Evolutionary conservation across 148 eudicot species (phyloP), one percentile per base, ranked within the genome.

Genomic region (Suaeda aralocaspica): DNA sequence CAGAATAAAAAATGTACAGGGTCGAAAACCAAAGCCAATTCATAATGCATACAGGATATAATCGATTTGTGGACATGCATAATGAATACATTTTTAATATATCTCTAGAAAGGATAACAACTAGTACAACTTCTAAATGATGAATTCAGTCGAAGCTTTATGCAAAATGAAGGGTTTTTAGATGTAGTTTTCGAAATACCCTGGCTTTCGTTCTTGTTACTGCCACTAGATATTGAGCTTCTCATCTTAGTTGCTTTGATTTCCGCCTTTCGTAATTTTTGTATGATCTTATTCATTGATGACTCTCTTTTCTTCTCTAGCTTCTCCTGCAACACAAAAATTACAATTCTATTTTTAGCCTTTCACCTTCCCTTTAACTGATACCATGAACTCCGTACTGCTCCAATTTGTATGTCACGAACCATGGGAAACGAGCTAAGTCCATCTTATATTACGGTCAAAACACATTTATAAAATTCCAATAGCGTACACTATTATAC

Each of bases 241-340:
- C 95, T 88, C 96, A 82, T 85, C 67, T 81, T 88, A 50, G 82
- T 77, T 22, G 98, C 96, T 82, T 88, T 93, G 60, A 78, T 63
- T 71, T 90, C 86, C 3, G 88, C 86, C 56, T 45, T 78, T 69
- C 76, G 75, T 70, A 90, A 78, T 80, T 82, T 90, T 74, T 85
- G 81, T 73, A 81, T 63, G 49, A 93, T 90, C 78, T 76, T 93
- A 66, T 87, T 88, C 91, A 85, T 84, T 19, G 88, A 82, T 18
- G 85, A 65, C 8, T 84, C 79, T 73, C 88, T 83, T 76, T 82
- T 84, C 84, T 89, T 89, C 66, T 93, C 98, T 69, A 93, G 63
- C 73, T 91, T 86, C 91, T 89, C 82, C 98, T 93, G 81, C 59
- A 62, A 9, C 31, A 59, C 24, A 51, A 13, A 49, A 36, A 4